Evolutionary conservation across 2,329 filamentous ascomycete genomes (phyloP), one percentile per base, ranked within the genome.

Genomic region (Arthrobotrys iridis): DNA sequence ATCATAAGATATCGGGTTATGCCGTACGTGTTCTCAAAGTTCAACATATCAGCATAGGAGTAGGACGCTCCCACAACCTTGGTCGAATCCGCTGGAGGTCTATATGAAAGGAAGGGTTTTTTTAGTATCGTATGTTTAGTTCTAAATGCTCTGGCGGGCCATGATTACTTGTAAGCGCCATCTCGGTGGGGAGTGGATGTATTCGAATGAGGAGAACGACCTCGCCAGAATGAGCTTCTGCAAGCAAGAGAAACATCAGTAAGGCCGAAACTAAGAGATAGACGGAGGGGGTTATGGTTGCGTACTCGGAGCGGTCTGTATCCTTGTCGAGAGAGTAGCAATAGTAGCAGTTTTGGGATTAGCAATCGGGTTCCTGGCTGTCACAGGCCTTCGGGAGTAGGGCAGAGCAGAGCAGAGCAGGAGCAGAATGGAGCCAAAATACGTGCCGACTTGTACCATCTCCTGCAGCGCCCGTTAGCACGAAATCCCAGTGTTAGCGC

Each of bases 371-470:
- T 48, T 41, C 59, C 52, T 46, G 63, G 46, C 8, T 30, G 35
- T 37, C 18, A 35, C 15, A n/a, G 43, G 41, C 18, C 30, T 43
- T 33, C 45, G 45, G 43, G 46, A 35, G 6, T 52, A 26, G 11
- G 15, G 35, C 33, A 18, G 41, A 22, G 24, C 22, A 20, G 41
- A 15, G 6, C 46, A 30, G 46, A 37, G 71, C n/a, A 18, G 72
- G 62, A 74, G 58, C 43, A 58, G 50, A 45, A 46, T 48, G 22
- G 18, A 52, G 52, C 59, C 48, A 45, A 55, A 77, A 67, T 78
- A 91, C 89, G 87, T 90, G 98, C 95, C 94, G 86, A 99, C 93
- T 91, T 99, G 94, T 80, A 97, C 92, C 95, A 99, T 99, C 87
- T 99, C 95, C 93, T 98, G 37, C 48, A 52, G 40, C 11, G 22